Base-by-base conservation (phyloP, 495 filamentous ascomycete genomes). In the Penicillium paradoxum region DNA sequence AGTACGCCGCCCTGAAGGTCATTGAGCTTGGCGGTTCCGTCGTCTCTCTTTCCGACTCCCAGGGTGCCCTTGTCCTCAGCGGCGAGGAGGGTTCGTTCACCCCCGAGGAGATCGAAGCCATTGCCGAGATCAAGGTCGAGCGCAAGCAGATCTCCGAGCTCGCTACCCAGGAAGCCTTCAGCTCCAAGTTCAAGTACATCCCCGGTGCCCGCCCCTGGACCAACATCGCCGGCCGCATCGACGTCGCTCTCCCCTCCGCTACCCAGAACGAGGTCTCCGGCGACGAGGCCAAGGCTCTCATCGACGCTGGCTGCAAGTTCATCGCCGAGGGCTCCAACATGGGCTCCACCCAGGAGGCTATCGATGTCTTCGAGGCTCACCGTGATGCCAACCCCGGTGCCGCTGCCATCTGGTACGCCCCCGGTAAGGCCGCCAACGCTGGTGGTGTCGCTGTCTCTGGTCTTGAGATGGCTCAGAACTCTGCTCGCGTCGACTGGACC, bases 381-480 rank as follows among this genome's bases (percentile, higher is more conserved):
- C 82, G 93, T 47, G 81, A 82, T 60, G 78, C 77, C 60, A 86
- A 88, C 73, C 76, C 81, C 67, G 83, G 81, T 45, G 74, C 67
- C 22, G 68, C 78, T 10, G 84, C 88, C 58, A 87, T 96, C 68
- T 98, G 93, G 93, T 98, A 97, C 72, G 93, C 85, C 13, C 93
- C 92, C 49, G 92, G 91, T 65, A 83, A 75, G 81, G 93, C 93
- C 43, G 90, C 93, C 75, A 98, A 98, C 79, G 89, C 89, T 52
- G 93, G 93, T 72, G 93, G 93, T 79, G 93, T 97, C 50, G 93
- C 93, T 36, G 93, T 98, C 15, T 96, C 91, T 19, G 93, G 93
- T 59, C 86, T 98, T 36, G 93, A 98, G 81, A 98, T 98, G 93
- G 91, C 92, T 22, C 93, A 98, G 84, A 98, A 98, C 80, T 90